Base-by-base conservation (phyloP, 345 rosid species). In the Pistacia vera region DNA sequence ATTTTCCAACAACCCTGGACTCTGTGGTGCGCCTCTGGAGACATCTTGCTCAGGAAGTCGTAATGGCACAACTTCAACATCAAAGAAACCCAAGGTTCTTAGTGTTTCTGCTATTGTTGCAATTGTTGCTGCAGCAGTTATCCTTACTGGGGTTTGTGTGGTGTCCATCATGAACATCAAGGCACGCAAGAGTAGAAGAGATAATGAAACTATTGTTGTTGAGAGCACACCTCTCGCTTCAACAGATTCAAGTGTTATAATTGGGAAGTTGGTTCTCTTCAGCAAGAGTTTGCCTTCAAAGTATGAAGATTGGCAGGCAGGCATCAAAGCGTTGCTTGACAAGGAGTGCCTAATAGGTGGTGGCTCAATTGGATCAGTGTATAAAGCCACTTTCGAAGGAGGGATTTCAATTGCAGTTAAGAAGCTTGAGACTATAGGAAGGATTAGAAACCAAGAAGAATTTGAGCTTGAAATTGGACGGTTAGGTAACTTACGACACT, bases 261-360 rank as follows among this genome's bases (percentile, higher is more conserved):
- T 92, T 0, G 98, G 99, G 48, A 96, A 96, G 85, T 83, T 96
- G 77, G 98, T 96, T 66, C 89, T 96, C 61, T 93, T 93, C 82
- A 96, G 98, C 89, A 93, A 93, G 88, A 93, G 83, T 68, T 78
- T 96, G 71, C 99, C 99, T 0, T 88, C 99, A 3, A 93, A 83
- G 81, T 93, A 96, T 66, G 97, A 96, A 90, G 99, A 96, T 72
- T 93, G 99, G 99, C 97, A 91, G 79, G 86, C 92, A 0, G 99
- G 98, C 35, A 91, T 97, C 52, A 93, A 91, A 83, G 93, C 97
- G 65, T 84, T 96, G 85, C 92, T 96, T 11, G 92, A 93, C 84
- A 96, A 96, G 88, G 98, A 96, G 46, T 85, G 88, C 41, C 80
- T 93, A 71, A 90, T 96, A 8, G 98, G 99, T 11, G 83, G 89